A percentile compares a stretch with the other conserved stretches of the same genome.
phyloP scores from a whole-genome alignment of 2,329 filamentous ascomycete species.

The Sclerotinia minor region DNA sequence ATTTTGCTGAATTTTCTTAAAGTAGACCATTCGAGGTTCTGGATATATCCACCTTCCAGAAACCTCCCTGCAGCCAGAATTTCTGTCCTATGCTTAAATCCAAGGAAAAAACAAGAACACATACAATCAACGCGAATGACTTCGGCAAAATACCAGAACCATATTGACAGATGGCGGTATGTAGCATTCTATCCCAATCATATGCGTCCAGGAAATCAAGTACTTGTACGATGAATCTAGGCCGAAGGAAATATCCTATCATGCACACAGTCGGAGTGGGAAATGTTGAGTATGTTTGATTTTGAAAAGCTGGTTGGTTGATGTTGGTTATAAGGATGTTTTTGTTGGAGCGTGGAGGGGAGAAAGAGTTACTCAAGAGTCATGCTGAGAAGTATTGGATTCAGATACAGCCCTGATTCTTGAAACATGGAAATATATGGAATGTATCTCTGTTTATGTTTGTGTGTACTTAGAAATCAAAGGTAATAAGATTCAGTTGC shows the following conservation, averaged over 20 bases:
- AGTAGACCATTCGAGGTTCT: background rate
- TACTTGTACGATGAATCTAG: slow-evolving; percentile 30
- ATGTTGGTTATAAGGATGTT: slow-evolving; percentile 37
- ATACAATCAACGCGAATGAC: slow-evolving; percentile 36
- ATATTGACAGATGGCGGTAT: slow-evolving; percentile 35
- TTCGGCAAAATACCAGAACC: slow-evolving; percentile 36
- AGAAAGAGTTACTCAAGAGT: slow-evolving; percentile 28
- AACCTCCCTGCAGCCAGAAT: slow-evolving; percentile 23
- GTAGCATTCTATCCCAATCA: slow-evolving; percentile 33
- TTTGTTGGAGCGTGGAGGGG: slow-evolving; percentile 35
- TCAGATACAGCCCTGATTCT: slow-evolving; percentile 27
- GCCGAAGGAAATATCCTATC: slow-evolving; percentile 22
- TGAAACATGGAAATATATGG: too few relatives aligned
- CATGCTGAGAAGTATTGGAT: slow-evolving; percentile 25
- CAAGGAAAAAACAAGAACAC: slow-evolving; percentile 27
- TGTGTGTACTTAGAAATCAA: background rate
- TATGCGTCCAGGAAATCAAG: background rate
- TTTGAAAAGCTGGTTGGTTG: slow-evolving; percentile 30
- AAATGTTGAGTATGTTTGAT: slow-evolving; percentile 32
- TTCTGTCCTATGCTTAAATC: slow-evolving; percentile 31
- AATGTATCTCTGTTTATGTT: too few relatives aligned
- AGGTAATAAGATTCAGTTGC: background rate
- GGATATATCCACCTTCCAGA: background rate
- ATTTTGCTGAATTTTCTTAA: background rate
- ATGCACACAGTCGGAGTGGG: slow-evolving; percentile 26